phyloP scores from a whole-genome alignment of 1,284 basidiomycete species.

The Leccinum fallax region DNA sequence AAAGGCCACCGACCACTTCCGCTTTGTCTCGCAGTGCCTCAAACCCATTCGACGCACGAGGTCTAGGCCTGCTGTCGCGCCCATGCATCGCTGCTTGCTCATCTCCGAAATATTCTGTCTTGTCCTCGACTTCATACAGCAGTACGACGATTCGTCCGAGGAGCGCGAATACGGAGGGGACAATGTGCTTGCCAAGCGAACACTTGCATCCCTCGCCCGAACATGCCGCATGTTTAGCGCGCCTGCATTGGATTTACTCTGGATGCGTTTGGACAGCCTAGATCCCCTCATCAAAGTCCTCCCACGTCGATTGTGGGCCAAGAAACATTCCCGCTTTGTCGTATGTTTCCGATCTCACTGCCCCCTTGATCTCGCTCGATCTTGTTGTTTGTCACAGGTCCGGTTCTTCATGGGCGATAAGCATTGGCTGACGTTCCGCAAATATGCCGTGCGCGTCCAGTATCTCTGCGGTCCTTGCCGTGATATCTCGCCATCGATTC shows the following conservation, averaged over 20 bases:
- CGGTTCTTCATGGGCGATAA: conserved; percentile 13
- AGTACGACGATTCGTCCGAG: not conserved
- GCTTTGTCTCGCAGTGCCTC: not conserved
- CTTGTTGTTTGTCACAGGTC: not conserved
- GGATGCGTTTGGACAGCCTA: conserved; percentile 21
- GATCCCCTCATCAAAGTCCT: conserved; percentile 18
- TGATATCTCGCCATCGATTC: conserved; percentile 3
- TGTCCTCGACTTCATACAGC: conserved; percentile 8
- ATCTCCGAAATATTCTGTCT: conserved; percentile 9
- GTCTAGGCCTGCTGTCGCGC: not conserved
- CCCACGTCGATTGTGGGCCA: conserved; percentile 12
- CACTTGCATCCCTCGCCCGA: conserved; percentile 9
- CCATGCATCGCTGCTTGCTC: conserved; percentile 13
- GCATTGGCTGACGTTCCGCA: conserved; percentile 16
- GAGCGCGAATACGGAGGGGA: not conserved
- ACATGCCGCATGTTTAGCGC: conserved; percentile 17
- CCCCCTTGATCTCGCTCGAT: not conserved
- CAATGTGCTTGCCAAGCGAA: not conserved
- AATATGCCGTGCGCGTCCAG: conserved; percentile 19
- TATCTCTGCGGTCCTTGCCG: conserved; percentile 10
- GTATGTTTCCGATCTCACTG: conserved; percentile 6
- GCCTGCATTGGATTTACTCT: conserved; percentile 22
- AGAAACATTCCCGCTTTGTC: not conserved
- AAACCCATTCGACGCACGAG: not conserved
- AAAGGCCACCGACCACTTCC: not conserved